A percentile compares a stretch with the other conserved stretches of the same genome.
Conservation (phyloP, 2,329 filamentous ascomycete genomes). For the Hypoxylon sp. region DNA sequence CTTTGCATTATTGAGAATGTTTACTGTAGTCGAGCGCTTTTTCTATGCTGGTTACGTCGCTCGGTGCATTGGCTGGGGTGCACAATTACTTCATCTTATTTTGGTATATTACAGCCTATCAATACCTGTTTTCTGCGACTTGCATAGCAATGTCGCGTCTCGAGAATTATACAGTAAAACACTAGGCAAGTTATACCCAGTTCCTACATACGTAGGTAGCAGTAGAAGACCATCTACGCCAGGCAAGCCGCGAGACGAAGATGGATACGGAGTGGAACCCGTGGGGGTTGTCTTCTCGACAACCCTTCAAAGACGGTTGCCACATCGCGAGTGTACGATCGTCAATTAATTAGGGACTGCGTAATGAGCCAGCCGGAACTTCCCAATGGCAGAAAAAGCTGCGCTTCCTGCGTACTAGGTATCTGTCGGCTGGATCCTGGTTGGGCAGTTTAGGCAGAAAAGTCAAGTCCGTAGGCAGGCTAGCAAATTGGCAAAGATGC, state of each 20-base stretch:
- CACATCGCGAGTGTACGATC: constrained; percentile 42
- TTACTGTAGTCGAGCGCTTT: constrained; percentile 38
- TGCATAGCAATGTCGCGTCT: constrained; percentile 36
- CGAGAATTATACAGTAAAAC: constrained; percentile 32
- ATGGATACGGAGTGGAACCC: constrained; percentile 45
- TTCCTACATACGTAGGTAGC: constrained; percentile 26
- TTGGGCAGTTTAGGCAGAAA: constrained; percentile 30
- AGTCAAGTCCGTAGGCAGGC: constrained; percentile 22
- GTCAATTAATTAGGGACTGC: constrained; percentile 37
- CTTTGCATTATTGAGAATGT: constrained; percentile 23
- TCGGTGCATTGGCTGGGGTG: constrained; percentile 33
- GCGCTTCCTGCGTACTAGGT: constrained; percentile 17
- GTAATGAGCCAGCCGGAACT: constrained; percentile 34
- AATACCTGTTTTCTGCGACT: constrained; percentile 37
- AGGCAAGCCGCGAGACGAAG: constrained; percentile 34
- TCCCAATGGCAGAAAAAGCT: constrained; percentile 29
- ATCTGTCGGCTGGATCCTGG: constrained; percentile 12
- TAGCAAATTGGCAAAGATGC: constrained; percentile 27
- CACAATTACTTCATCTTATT: constrained; percentile 33
- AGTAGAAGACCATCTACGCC: constrained; percentile 13
- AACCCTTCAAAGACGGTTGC: constrained; percentile 44
- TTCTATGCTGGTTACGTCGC: constrained; percentile 12
- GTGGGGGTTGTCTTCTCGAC: constrained; percentile 43
- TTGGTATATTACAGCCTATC: constrained; percentile 36
- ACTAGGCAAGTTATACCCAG: constrained; percentile 28